Evolutionary conservation across 495 filamentous ascomycete species (phyloP).

Genomic region (Amniculicola lignicola): DNA sequence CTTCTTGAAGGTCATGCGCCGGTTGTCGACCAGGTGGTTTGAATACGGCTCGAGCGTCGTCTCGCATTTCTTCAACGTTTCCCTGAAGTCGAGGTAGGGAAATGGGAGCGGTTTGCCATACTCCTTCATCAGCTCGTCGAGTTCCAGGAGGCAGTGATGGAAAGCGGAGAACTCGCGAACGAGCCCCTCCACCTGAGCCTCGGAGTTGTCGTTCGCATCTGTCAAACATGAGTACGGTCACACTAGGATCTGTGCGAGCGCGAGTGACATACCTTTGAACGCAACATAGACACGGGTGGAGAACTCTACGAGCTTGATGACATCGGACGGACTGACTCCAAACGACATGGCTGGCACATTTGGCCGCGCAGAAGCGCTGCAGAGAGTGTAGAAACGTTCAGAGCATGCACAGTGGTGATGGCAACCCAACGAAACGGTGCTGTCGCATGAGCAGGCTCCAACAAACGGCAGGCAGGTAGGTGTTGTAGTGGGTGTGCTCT

Average conservation of each 20-base stretch:
- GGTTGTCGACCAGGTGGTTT: constrained; percentile 21
- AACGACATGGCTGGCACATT: constrained; percentile 22
- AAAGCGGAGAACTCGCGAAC: constrained; percentile 21
- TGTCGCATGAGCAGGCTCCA: constrained; percentile 25
- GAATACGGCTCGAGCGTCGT: constrained; percentile 25
- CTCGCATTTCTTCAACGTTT: constrained; percentile 21
- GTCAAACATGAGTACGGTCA: neutral
- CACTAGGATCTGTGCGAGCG: neutral
- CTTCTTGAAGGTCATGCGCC: constrained; percentile 15
- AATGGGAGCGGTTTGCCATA: constrained; percentile 28
- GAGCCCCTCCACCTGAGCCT: constrained; percentile 19
- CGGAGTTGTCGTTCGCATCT: constrained; percentile 29
- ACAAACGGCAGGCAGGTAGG: neutral
- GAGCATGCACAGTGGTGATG: constrained; percentile 13
- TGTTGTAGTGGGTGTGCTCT: constrained; percentile 4
- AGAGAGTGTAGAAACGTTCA: neutral
- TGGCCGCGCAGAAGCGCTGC: constrained; percentile 25
- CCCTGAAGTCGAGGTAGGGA: constrained; percentile 21
- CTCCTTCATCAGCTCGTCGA: constrained; percentile 24
- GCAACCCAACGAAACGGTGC: neutral
- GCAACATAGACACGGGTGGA: constrained; percentile 24
- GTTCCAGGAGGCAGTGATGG: constrained; percentile 23
- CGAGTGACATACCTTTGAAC: constrained; percentile 16
- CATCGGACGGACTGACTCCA: constrained; percentile 23
- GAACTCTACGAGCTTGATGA: constrained; percentile 25